Percentiles rank a stretch among this genome's conserved stretches.
Evolutionary conservation across 495 filamentous ascomycete species (phyloP).

Genomic region (Annulohypoxylon bovei): DNA sequence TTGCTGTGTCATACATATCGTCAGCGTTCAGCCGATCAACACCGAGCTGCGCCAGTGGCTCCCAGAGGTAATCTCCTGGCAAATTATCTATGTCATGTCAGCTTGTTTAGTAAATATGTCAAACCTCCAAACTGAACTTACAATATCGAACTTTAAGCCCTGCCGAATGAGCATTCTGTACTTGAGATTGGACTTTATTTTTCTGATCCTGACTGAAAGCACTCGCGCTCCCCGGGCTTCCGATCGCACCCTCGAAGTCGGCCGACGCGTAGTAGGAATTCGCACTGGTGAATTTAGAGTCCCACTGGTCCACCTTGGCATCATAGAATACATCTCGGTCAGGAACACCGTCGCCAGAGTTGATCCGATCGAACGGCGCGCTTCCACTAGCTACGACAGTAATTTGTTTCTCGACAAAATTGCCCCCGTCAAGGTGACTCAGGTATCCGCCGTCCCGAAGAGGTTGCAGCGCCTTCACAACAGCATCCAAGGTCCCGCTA

Average conservation of each 20-base stretch:
- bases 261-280: conserved; percentile 64
- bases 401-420: conserved; percentile 63
- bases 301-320: conserved; percentile 58
- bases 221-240: conserved; percentile 27
- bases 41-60: conserved; percentile 69
- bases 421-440: conserved; percentile 61
- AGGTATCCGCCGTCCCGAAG: conserved; percentile 68
- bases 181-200: conserved; percentile 64
- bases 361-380: conserved; percentile 67
- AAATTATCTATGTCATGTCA: conserved; percentile 47
- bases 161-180: conserved; percentile 67
- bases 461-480: conserved; percentile 66
- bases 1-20: conserved; percentile 62
- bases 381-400: conserved; percentile 80
- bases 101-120: conserved; percentile 63
- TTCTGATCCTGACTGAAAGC: conserved; percentile 62
- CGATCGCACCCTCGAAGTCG: conserved; percentile 53
- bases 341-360: conserved; percentile 48
- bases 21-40: conserved; percentile 77
- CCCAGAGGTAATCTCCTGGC: conserved; percentile 76
- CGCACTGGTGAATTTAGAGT: conserved; percentile 45
- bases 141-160: conserved; percentile 79
- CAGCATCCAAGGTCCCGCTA: conserved; percentile 56
- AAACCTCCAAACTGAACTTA: conserved; percentile 49
- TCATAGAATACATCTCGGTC: conserved; percentile 71